phyloP scores from a whole-genome alignment of 2,329 filamentous ascomycete species.

The Arthrinium phaeospermum region DNA sequence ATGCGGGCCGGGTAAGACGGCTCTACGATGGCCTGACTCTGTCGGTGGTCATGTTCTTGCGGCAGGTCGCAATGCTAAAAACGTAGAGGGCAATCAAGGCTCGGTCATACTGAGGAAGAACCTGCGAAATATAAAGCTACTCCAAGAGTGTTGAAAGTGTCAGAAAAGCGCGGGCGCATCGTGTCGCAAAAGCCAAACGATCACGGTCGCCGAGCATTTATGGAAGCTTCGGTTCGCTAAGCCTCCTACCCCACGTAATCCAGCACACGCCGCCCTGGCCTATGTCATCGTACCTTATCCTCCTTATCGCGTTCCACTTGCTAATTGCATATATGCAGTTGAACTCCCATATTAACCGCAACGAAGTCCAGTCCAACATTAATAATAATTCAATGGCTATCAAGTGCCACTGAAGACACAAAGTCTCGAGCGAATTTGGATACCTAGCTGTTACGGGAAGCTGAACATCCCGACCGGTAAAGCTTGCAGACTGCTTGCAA shows the following conservation, averaged over 20 bases:
- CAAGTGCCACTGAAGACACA: no score
- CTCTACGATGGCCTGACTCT: neutral
- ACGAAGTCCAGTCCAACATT: no score
- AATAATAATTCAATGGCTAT: no score
- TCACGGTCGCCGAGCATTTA: neutral
- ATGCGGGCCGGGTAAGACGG: conserved; percentile 2
- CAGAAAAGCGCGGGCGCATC: neutral
- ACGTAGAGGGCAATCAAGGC: neutral
- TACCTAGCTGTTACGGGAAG: neutral
- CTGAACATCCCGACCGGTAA: neutral
- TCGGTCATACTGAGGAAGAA: neutral
- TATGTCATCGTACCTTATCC: conserved; percentile 12
- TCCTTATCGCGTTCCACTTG: neutral
- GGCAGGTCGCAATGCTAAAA: neutral
- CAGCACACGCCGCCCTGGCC: neutral
- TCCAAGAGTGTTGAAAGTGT: neutral
- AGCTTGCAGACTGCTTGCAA: neutral
- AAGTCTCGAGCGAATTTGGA: neutral
- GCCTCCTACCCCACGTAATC: conserved; percentile 7
- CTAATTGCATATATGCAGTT: neutral
- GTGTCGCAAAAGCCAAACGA: neutral
- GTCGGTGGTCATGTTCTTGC: neutral
- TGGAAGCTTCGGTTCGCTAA: conserved; percentile 2
- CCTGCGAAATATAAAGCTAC: neutral
- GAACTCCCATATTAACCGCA: neutral